Evolutionary conservation across 2,329 filamentous ascomycete genomes (phyloP).

Genomic region (Paraphaeosphaeria sporulosa): DNA sequence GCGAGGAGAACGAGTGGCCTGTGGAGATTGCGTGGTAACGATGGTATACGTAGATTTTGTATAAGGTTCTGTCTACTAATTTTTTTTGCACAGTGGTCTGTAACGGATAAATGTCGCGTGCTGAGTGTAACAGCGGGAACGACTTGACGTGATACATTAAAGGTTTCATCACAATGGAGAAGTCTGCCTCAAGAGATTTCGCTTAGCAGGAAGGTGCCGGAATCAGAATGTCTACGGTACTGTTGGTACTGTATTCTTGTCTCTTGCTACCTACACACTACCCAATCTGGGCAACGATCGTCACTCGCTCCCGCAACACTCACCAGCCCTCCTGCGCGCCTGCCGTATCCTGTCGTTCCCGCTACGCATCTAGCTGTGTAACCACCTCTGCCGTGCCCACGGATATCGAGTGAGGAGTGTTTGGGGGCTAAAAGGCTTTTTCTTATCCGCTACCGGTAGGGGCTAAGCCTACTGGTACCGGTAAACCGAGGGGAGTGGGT

Average conservation of each 20-base stretch:
- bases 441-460: neutral
- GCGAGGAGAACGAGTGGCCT: conserved; percentile 1
- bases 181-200: too few species aligned
- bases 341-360: neutral
- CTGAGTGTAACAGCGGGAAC: neutral
- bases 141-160: too few species aligned
- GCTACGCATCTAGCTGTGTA: neutral
- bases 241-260: too few species aligned
- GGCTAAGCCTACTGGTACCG: neutral
- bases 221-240: too few species aligned
- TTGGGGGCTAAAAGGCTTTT: conserved; percentile 5
- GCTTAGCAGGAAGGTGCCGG: too few species aligned
- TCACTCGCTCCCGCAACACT: neutral
- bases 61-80: neutral
- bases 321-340: neutral
- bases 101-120: neutral
- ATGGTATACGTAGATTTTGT: neutral
- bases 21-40: neutral
- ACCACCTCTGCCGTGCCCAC: neutral
- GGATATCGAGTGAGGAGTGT: neutral
- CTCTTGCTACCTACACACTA: neutral
- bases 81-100: neutral
- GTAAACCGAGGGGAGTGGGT: neutral
- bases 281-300: neutral
- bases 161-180: too few species aligned